Conservation (phyloP, 306 rosid genomes). For the Inga laurina region DNA sequence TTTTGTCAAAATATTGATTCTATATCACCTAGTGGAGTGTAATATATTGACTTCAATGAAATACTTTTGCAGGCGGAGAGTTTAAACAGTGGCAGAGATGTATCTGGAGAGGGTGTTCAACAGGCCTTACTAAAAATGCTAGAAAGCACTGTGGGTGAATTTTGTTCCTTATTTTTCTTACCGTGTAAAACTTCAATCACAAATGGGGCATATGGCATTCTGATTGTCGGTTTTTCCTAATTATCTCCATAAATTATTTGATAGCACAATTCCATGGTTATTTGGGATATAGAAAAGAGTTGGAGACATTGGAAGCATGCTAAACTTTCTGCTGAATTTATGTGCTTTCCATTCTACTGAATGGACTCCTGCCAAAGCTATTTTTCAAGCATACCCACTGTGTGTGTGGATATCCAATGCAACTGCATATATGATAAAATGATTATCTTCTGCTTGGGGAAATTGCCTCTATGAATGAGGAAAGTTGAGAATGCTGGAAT, state of each 20-base stretch:
- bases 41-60: not conserved
- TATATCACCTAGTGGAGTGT: not conserved
- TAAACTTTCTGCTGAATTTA: not conserved
- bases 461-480: not conserved
- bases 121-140: constrained; percentile 80
- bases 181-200: not conserved
- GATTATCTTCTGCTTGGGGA: not conserved
- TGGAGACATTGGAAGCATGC: not conserved
- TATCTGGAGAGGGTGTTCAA: constrained; percentile 82
- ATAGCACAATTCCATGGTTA: not conserved
- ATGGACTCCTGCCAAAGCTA: not conserved
- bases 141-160: constrained; percentile 71
- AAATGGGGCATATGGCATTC: constrained; percentile 1
- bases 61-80: constrained; percentile 53
- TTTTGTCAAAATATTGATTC: not conserved
- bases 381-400: not conserved
- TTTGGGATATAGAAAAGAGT: not conserved
- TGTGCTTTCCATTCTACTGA: not conserved
- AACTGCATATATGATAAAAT: not conserved
- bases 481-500: not conserved
- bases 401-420: not conserved
- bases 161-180: not conserved
- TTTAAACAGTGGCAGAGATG: constrained; percentile 70
- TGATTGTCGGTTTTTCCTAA: not conserved
- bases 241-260: not conserved